These are phyloP conservation scores for Ensete ventricosum DNA, from an alignment of 176 grass and related monocot genomes.

Conservation along the genomic window DNA sequence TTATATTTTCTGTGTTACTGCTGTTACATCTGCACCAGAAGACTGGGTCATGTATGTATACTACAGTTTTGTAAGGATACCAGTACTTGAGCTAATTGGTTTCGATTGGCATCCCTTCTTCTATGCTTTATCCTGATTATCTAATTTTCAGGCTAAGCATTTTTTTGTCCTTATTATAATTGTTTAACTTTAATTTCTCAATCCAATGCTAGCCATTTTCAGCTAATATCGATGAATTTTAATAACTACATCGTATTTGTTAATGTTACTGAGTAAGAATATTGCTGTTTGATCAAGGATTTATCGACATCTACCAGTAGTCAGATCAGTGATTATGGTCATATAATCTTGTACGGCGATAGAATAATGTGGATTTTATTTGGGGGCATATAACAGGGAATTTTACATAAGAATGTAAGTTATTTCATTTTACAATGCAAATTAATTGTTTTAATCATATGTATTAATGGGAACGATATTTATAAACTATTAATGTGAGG, in stretches of 20 bases:
- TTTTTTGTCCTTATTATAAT: background rate
- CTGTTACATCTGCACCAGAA: background rate
- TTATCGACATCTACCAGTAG: too few species aligned
- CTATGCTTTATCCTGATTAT: background rate
- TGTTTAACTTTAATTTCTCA: background rate
- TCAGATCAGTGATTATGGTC: too few species aligned
- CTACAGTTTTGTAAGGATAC: background rate
- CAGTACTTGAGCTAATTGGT: background rate
- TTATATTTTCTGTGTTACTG: background rate
- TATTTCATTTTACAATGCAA: too few species aligned
- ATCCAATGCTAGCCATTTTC: background rate
- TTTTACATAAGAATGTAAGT: too few species aligned
- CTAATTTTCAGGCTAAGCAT: background rate
- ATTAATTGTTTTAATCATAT: too few species aligned
- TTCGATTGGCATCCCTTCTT: background rate
- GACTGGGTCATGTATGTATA: background rate
- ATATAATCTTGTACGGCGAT: too few species aligned
- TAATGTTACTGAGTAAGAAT: background rate
- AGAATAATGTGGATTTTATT: too few species aligned
- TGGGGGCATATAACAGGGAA: too few species aligned
- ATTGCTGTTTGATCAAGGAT: too few species aligned
- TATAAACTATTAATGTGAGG: too few species aligned
- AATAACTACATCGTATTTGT: background rate
- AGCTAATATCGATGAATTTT: background rate
- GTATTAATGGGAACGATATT: too few species aligned